A percentile compares a stretch with the other conserved stretches of the same genome.
Evolutionary conservation across 768 basidiomycete genomes (phyloP).

Genomic region (Boletales sp.): DNA sequence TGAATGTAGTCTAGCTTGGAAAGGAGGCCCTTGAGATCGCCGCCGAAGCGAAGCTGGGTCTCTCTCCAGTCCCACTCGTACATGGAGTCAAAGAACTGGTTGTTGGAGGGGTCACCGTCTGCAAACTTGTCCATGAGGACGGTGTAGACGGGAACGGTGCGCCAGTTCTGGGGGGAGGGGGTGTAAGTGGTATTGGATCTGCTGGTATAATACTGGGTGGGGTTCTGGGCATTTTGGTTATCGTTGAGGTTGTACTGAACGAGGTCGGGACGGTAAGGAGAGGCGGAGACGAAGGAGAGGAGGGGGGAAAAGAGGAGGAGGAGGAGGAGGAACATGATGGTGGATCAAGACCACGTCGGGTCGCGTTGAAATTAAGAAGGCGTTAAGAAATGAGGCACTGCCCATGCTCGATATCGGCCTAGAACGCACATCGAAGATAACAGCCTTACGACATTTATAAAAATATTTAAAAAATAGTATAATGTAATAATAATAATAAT

Average conservation of each 20-base stretch:
- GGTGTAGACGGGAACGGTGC: conserved; percentile 74
- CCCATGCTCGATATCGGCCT: no score
- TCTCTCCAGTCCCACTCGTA: conserved; percentile 86
- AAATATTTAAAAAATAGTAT: no score
- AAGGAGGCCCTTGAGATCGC: conserved; percentile 78
- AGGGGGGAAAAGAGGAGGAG: conserved; percentile 28
- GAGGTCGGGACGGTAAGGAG: conserved; percentile 67
- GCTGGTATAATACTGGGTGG: conserved; percentile 60
- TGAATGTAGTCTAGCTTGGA: conserved; percentile 81
- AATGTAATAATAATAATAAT: no score
- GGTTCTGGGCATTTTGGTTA: conserved; percentile 66
- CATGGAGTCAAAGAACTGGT: conserved; percentile 79
- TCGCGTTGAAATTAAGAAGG: no score
- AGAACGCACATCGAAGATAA: no score
- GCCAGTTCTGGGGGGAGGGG: conserved; percentile 83
- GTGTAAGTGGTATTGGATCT: conserved; percentile 68
- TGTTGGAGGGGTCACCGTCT: conserved; percentile 88
- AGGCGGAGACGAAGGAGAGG: conserved; percentile 43
- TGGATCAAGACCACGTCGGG: no score
- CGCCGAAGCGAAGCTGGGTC: conserved; percentile 85
- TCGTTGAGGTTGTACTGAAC: conserved; percentile 74
- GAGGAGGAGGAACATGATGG: background rate
- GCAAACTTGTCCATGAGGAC: conserved; percentile 91
- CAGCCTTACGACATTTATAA: no score
- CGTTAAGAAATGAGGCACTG: no score